Conservation (phyloP, 306 rosid genomes). For the Ochetophila trinervis region DNA sequence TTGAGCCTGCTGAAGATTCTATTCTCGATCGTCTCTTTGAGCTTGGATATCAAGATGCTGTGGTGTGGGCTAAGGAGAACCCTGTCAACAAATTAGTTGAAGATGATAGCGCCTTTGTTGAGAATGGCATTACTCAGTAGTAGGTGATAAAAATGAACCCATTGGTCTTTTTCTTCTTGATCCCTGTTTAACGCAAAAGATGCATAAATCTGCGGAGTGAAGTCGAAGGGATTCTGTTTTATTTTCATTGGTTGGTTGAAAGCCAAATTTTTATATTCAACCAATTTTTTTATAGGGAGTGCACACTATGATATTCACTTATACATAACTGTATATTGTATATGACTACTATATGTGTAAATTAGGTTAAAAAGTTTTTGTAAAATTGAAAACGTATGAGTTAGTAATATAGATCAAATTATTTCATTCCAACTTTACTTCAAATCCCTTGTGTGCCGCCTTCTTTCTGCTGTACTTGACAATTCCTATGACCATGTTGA, state of each 20-base stretch:
- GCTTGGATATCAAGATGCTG: constrained; percentile 82
- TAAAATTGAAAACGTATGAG: background rate
- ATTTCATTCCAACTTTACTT: too few relatives aligned
- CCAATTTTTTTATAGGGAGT: constrained; percentile 6
- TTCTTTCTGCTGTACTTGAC: too few relatives aligned
- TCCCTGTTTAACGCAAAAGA: constrained; percentile 14
- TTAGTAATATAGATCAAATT: too few relatives aligned
- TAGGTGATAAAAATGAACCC: constrained; percentile 5
- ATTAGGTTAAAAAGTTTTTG: constrained; percentile 2
- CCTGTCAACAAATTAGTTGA: constrained; percentile 58
- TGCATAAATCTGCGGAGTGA: constrained; percentile 3
- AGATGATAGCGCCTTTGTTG: constrained; percentile 39
- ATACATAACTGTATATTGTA: constrained; percentile 13
- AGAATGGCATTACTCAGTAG: constrained; percentile 28
- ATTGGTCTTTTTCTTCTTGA: background rate
- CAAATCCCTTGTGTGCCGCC: too few relatives aligned
- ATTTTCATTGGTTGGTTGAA: constrained; percentile 18
- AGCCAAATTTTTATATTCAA: too few relatives aligned
- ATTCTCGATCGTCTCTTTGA: constrained; percentile 74
- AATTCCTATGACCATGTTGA: too few relatives aligned
- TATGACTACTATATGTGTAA: too few relatives aligned
- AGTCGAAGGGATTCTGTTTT: background rate
- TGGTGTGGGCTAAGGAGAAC: constrained; percentile 77
- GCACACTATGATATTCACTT: background rate
- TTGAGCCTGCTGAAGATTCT: constrained; percentile 82